Evolutionary conservation across 2,329 filamentous ascomycete genomes (phyloP).

Genomic region (Fusarium keratoplasticum): DNA sequence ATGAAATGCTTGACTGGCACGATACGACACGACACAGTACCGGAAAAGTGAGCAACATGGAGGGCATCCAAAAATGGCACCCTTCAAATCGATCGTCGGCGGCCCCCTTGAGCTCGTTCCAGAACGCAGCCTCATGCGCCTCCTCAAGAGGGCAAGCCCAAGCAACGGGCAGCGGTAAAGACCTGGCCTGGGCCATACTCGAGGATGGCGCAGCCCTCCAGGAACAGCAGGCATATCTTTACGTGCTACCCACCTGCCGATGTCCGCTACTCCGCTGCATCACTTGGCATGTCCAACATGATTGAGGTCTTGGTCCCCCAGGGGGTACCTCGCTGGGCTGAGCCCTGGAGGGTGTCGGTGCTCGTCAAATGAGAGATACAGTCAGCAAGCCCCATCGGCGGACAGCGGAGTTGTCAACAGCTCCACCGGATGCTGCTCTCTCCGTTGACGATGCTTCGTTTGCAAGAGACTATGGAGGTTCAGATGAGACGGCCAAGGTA

Average conservation of each 20-base stretch:
- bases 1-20: neutral
- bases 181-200: neutral
- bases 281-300: conserved; percentile 7
- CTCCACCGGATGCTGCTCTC: conserved; percentile 11
- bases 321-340: neutral
- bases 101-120: conserved; percentile 9
- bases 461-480: neutral
- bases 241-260: neutral
- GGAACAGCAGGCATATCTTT: neutral
- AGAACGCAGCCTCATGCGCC: conserved; percentile 26
- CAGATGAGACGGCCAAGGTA: neutral
- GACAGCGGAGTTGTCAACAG: conserved; percentile 18
- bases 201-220: conserved; percentile 5
- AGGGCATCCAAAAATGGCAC: conserved; percentile 8
- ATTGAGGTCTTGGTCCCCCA: neutral
- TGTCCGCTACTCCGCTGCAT: neutral
- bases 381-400: conserved; percentile 7
- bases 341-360: conserved; percentile 5
- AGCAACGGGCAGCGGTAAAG: conserved; percentile 1
- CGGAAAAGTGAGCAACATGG: neutral
- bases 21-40: neutral
- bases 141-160: neutral
- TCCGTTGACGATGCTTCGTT: conserved; percentile 10
- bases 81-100: neutral
- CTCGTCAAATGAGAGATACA: conserved; percentile 17